These are phyloP conservation scores for Gossypium sturtianum DNA, from an alignment of 345 rosid species.

Conservation along the genomic window DNA sequence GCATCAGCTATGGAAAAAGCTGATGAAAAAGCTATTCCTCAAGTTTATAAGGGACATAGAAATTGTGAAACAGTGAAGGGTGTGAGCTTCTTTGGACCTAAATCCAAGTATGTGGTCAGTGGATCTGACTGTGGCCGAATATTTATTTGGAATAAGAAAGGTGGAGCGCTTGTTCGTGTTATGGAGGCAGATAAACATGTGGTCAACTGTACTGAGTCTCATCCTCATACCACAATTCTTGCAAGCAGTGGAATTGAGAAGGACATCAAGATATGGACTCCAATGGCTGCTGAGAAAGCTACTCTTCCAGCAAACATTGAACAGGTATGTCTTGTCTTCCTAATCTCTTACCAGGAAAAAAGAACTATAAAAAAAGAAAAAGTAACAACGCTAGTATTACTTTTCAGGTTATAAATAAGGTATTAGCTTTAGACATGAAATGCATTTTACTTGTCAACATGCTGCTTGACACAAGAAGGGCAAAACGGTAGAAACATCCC, in stretches of 20 bases:
- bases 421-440: not conserved
- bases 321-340: constrained; percentile 43
- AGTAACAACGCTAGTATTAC: not conserved
- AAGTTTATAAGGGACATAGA: not conserved
- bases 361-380: too few species aligned
- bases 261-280: not conserved
- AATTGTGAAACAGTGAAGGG: not conserved
- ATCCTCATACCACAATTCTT: not conserved
- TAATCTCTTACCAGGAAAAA: not conserved
- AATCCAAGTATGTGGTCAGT: not conserved
- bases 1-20: not conserved
- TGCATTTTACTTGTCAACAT: not conserved
- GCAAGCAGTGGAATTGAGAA: not conserved
- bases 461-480: not conserved
- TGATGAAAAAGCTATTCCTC: not conserved
- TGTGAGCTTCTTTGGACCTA: not conserved
- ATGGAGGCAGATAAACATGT: not conserved
- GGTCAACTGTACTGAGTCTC: not conserved
- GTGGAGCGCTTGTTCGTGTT: not conserved
- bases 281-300: not conserved
- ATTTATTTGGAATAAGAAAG: not conserved
- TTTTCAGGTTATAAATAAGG: not conserved
- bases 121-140: not conserved
- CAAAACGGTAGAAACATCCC: not conserved
- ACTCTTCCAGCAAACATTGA: not conserved